A percentile compares a stretch with the other conserved stretches of the same genome.
Evolutionary conservation across 257 asterid genomes (phyloP).

Genomic region (Coffea eugenioides): DNA sequence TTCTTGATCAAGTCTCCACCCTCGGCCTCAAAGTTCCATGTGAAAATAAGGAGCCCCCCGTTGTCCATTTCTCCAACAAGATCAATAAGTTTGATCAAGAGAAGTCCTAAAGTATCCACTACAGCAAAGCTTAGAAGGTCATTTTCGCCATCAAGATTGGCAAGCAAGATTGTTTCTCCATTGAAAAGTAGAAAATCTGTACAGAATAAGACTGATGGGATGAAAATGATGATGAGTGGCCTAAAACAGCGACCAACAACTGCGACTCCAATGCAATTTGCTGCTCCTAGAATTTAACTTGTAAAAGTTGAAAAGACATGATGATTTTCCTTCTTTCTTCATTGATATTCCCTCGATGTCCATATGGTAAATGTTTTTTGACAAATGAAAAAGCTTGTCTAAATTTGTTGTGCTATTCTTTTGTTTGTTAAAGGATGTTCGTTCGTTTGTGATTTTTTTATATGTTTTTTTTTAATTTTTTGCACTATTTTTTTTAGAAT

Average conservation of each 20-base stretch:
- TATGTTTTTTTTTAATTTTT: background rate
- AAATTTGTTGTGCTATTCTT: background rate
- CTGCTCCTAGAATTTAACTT: conserved; percentile 48
- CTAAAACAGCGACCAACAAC: conserved; percentile 54
- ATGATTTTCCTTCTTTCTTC: conserved; percentile 1
- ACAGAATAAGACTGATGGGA: conserved; percentile 41
- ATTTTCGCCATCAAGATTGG: conserved; percentile 67
- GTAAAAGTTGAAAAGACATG: background rate
- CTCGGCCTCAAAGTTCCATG: conserved; percentile 34
- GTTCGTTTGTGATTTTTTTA: background rate
- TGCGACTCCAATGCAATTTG: conserved; percentile 41
- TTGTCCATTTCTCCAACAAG: conserved; percentile 34
- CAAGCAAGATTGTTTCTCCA: conserved; percentile 48
- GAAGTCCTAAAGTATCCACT: conserved; percentile 40
- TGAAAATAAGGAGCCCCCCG: conserved; percentile 50
- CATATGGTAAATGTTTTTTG: conserved; percentile 4
- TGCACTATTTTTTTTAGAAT: too few species aligned
- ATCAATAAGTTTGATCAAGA: conserved; percentile 28
- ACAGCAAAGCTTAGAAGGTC: conserved; percentile 58
- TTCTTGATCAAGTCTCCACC: conserved; percentile 76
- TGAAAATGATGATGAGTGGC: conserved; percentile 51
- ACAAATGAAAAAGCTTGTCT: conserved; percentile 4
- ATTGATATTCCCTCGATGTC: conserved; percentile 54
- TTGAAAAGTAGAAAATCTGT: conserved; percentile 46
- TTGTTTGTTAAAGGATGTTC: background rate